These are phyloP conservation scores for Pythium angustatum DNA, from an alignment of 352 stramenopile species.

Conservation along the genomic window DNA sequence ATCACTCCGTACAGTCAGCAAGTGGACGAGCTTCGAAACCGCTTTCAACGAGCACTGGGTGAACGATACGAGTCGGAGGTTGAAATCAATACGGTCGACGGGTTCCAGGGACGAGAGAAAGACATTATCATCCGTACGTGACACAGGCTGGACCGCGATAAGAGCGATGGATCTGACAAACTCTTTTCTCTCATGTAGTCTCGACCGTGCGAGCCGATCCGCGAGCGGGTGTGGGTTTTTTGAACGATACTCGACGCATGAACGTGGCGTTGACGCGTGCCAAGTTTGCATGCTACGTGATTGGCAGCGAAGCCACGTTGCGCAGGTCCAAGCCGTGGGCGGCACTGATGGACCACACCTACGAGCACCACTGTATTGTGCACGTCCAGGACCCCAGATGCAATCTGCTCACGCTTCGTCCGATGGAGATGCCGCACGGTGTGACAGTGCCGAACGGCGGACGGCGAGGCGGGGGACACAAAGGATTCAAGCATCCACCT, in stretches of 20 bases:
- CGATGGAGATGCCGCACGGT: slow-evolving; percentile 43
- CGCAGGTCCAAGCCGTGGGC: slow-evolving; percentile 85
- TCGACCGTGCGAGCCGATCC: slow-evolving; percentile 86
- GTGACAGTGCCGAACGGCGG: neutral
- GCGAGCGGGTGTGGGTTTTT: slow-evolving; percentile 79
- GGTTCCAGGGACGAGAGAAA: slow-evolving; percentile 91
- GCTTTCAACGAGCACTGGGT: slow-evolving; percentile 54
- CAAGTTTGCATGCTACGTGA: slow-evolving; percentile 89
- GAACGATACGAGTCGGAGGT: slow-evolving; percentile 79
- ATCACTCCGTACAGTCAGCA: slow-evolving; percentile 91
- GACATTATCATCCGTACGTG: slow-evolving; percentile 90
- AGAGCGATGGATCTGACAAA: too few relatives aligned
- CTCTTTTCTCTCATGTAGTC: slow-evolving; percentile 40
- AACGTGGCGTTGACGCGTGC: slow-evolving; percentile 87
- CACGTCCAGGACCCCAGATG: slow-evolving; percentile 78
- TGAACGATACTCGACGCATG: slow-evolving; percentile 90
- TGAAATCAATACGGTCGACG: slow-evolving; percentile 93
- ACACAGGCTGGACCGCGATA: too few relatives aligned
- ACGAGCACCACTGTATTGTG: slow-evolving; percentile 71
- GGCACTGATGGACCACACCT: slow-evolving; percentile 72
- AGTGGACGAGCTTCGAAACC: slow-evolving; percentile 79
- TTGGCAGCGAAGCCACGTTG: slow-evolving; percentile 79
- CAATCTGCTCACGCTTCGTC: slow-evolving; percentile 70
- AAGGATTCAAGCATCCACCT: slow-evolving; percentile 4
- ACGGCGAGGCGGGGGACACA: neutral